Base-by-base conservation (phyloP, 2,329 filamentous ascomycete species). In the Arachnomyces sp. region DNA sequence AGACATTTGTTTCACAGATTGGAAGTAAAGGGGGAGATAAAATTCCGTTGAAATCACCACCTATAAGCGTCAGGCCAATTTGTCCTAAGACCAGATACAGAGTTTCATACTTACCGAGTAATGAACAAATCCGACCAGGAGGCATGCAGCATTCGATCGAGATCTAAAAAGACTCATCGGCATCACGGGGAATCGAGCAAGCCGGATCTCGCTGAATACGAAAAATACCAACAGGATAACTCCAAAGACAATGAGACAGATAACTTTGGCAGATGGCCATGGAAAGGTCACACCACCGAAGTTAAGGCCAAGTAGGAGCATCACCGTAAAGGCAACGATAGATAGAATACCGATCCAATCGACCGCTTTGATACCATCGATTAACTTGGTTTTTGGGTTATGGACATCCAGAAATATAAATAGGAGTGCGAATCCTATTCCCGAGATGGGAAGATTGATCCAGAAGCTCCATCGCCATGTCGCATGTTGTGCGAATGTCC, bases 11-110 rank as follows among this genome's bases (percentile, higher is more conserved):
- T 80, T 71, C 1, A 81, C 82, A 2, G 78, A 73, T 55, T 89
- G 84, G 39, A 86, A 80, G 60, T 82, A 88, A 0, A 87, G 68
- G 0, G 84, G 84, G 17, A 87, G 66, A 52, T 84, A 88, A 60
- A 85, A 88, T 36, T 78, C 75, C 1, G 71, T 71, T 0, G 73
- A 76, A 31, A 84, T 80, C 57, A 82, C 83, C 28, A 78, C 73
- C 52, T 79, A 66, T 4, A 17, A 17, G 30, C 38, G n/a, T 36
- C 14, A 43, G 38, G 31, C 41, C 8, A 17, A 4, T 7, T 13
- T 25, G 28, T n/a, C n/a, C n/a, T n/a, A n/a, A n/a, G n/a, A n/a
- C n/a, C n/a, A n/a, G n/a, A n/a, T n/a, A n/a, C n/a, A n/a, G n/a
- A n/a, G n/a, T n/a, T n/a, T n/a, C n/a, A 28, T 28, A 53, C 60